Evolutionary conservation across 345 rosid genomes (phyloP).

Genomic region (Gossypium bickii): DNA sequence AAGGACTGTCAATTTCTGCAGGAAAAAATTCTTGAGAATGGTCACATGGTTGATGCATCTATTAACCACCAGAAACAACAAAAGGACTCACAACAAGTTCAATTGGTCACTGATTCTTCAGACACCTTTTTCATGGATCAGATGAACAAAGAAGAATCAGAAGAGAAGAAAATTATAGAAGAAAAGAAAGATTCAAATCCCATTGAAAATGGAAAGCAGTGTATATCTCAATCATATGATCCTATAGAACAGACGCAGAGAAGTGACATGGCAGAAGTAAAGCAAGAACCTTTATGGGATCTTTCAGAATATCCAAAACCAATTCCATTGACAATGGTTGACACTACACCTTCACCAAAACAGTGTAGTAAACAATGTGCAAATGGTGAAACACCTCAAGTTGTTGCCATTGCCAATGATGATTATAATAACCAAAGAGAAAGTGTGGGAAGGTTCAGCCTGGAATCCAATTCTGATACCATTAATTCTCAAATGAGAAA

Average conservation of each 20-base stretch:
- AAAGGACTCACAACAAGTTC: constrained; percentile 13
- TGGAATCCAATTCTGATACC: constrained; percentile 31
- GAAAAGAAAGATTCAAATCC: constrained; percentile 3
- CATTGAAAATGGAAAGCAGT: constrained; percentile 2
- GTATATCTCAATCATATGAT: neutral
- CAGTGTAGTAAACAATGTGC: constrained; percentile 14
- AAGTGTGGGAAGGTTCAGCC: constrained; percentile 30
- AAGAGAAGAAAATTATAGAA: constrained; percentile 21
- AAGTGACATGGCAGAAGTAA: constrained; percentile 10
- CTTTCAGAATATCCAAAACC: neutral
- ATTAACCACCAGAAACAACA: constrained; percentile 12
- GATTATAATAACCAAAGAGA: constrained; percentile 19
- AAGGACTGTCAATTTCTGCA: constrained; percentile 13
- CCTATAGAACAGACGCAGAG: constrained; percentile 17
- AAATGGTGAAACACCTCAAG: constrained; percentile 10
- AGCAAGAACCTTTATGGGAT: constrained; percentile 18
- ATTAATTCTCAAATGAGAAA: constrained; percentile 35
- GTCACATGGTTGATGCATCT: constrained; percentile 12
- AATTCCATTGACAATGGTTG: neutral
- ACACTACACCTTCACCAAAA: neutral
- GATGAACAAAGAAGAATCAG: constrained; percentile 9
- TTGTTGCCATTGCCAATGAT: constrained; percentile 1
- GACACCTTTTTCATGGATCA: constrained; percentile 13
- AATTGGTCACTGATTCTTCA: constrained; percentile 9
- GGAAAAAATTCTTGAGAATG: constrained; percentile 17